These are phyloP conservation scores for Colletotrichum agaves DNA, from an alignment of 2,329 filamentous ascomycete genomes.

Conservation along the genomic window DNA sequence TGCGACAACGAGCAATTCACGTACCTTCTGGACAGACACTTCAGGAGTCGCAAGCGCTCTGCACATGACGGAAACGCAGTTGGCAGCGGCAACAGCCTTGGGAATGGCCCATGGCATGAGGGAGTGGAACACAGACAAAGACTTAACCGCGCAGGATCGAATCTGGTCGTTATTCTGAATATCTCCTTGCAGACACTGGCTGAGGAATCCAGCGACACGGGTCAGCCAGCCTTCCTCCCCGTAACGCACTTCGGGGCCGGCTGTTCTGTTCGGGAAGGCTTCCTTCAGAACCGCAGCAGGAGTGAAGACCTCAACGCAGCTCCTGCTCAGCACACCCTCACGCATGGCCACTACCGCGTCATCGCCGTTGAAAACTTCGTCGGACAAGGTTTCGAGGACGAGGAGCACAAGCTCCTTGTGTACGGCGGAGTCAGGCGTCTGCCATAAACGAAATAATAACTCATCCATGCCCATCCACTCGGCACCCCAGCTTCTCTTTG, in stretches of 20 bases:
- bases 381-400: slow-evolving; percentile 89
- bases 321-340: slow-evolving; percentile 85
- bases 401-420: slow-evolving; percentile 89
- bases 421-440: slow-evolving; percentile 68
- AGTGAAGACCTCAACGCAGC: slow-evolving; percentile 93
- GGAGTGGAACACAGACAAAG: slow-evolving; percentile 80
- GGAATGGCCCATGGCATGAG: slow-evolving; percentile 90
- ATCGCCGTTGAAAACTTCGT: slow-evolving; percentile 93
- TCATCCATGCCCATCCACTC: slow-evolving; percentile 97
- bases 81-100: slow-evolving; percentile 78
- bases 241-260: slow-evolving; percentile 75
- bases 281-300: slow-evolving; percentile 79
- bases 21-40: slow-evolving; percentile 78
- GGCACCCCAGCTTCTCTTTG: slow-evolving; percentile 90
- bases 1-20: background rate
- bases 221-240: slow-evolving; percentile 89
- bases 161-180: slow-evolving; percentile 73
- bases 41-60: slow-evolving; percentile 76
- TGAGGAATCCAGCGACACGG: slow-evolving; percentile 79
- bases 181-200: slow-evolving; percentile 75
- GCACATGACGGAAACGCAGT: slow-evolving; percentile 76
- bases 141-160: slow-evolving; percentile 78
- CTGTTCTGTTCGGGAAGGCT: slow-evolving; percentile 78
- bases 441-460: slow-evolving; percentile 85
- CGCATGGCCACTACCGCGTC: slow-evolving; percentile 86